Conservation (phyloP, 1,284 basidiomycete genomes). For the Cutaneotrichosporon curvatum region DNA sequence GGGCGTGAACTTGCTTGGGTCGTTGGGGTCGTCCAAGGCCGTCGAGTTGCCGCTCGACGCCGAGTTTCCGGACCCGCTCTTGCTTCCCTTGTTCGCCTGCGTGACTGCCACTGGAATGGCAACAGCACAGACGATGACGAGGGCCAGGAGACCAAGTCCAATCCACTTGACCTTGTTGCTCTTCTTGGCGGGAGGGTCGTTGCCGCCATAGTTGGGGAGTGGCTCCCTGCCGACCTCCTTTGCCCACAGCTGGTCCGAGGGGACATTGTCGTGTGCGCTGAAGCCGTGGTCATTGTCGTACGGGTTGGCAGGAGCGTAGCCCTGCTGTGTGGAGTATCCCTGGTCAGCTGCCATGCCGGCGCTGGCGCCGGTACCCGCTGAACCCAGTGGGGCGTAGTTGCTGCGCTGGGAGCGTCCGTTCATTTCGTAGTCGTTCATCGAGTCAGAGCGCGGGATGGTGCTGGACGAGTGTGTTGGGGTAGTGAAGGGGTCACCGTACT, state of each 20-base stretch:
- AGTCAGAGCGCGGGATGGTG: neutral
- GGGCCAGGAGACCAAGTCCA: constrained; percentile 20
- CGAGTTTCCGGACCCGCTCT: constrained; percentile 4
- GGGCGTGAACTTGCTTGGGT: constrained; percentile 60
- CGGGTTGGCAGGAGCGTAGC: neutral
- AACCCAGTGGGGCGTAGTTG: neutral
- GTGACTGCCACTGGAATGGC: constrained; percentile 26
- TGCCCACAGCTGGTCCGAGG: constrained; percentile 15
- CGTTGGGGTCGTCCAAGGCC: constrained; percentile 24
- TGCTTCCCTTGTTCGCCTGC: constrained; percentile 19
- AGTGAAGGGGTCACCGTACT: constrained; percentile 12
- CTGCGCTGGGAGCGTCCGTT: constrained; percentile 5
- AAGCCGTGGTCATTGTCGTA: constrained; percentile 1
- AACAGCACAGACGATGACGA: constrained; percentile 23
- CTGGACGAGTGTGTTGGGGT: too few species aligned
- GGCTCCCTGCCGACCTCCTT: constrained; percentile 14
- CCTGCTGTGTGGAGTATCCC: neutral
- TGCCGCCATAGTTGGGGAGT: constrained; percentile 1
- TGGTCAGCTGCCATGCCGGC: neutral
- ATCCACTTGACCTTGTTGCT: constrained; percentile 24
- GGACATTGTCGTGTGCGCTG: constrained; percentile 4
- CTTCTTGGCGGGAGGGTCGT: constrained; percentile 3
- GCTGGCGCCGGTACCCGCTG: neutral
- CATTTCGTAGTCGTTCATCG: constrained; percentile 2
- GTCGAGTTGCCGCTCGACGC: constrained; percentile 4